phyloP scores from a whole-genome alignment of 306 rosid genomes.

The Betula pendula region DNA sequence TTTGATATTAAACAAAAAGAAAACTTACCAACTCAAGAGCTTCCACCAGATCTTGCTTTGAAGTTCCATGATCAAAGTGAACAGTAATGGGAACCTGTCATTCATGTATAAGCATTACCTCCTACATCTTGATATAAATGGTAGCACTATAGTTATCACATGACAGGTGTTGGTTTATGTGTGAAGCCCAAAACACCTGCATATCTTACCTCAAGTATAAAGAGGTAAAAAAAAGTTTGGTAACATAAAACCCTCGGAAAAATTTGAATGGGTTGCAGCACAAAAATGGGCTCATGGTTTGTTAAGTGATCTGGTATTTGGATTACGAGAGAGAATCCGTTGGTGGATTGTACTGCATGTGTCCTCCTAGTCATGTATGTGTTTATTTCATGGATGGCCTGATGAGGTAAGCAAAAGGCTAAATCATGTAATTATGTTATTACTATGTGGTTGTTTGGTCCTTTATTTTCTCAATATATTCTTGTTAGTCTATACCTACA shows the following conservation, averaged over 20 bases:
- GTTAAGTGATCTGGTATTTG: neutral
- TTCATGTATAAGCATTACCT: conserved; percentile 22
- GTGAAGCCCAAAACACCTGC: neutral
- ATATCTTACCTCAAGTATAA: neutral
- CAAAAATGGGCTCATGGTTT: neutral
- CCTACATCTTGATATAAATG: neutral
- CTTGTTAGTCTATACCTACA: neutral
- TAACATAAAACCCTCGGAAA: neutral
- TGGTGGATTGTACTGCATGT: neutral
- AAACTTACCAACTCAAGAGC: conserved; percentile 78
- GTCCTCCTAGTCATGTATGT: neutral
- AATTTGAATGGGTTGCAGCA: neutral
- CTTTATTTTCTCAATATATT: neutral
- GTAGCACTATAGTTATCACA: neutral
- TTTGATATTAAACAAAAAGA: conserved; percentile 9
- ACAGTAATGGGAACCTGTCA: conserved; percentile 84
- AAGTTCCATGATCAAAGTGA: conserved; percentile 96
- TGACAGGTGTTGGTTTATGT: neutral
- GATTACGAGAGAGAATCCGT: neutral
- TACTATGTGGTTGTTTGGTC: neutral
- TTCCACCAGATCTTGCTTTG: conserved; percentile 75
- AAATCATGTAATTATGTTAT: neutral
- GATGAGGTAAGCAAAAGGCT: neutral
- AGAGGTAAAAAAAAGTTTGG: neutral
- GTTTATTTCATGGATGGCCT: neutral